phyloP scores from a whole-genome alignment of 768 basidiomycete genomes.

The Infundibulicybe gibba region DNA sequence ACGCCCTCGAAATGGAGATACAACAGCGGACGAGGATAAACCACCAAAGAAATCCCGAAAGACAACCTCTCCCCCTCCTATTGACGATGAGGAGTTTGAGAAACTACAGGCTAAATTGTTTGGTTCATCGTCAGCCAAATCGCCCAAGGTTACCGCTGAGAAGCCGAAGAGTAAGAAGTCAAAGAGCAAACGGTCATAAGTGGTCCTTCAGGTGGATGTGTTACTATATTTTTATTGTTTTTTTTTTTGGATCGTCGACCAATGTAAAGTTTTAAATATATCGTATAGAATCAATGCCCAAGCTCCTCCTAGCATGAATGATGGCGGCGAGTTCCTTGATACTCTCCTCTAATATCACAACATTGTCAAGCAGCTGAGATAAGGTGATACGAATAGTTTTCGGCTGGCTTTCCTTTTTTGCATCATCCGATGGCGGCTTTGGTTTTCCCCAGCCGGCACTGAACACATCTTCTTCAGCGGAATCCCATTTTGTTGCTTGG shows the following conservation, averaged over 20 bases:
- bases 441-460: conserved; percentile 44
- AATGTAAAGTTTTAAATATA: conserved; percentile 50
- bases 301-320: conserved; percentile 74
- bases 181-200: conserved; percentile 16
- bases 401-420: conserved; percentile 23
- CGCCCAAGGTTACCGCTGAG: conserved; percentile 20
- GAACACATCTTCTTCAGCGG: conserved; percentile 74
- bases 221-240: neutral
- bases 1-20: conserved; percentile 50
- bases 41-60: conserved; percentile 45
- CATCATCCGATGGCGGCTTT: conserved; percentile 9
- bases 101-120: conserved; percentile 57
- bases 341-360: conserved; percentile 91
- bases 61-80: conserved; percentile 45
- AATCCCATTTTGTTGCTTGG: conserved; percentile 45
- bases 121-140: conserved; percentile 34
- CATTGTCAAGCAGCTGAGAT: conserved; percentile 86
- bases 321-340: conserved; percentile 91
- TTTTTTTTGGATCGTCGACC: neutral
- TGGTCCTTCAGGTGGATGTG: conserved; percentile 1
- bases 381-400: conserved; percentile 56
- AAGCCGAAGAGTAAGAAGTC: conserved; percentile 30
- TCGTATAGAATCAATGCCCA: conserved; percentile 81
- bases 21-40: conserved; percentile 33
- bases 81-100: conserved; percentile 64